A percentile compares a stretch with the other conserved stretches of the same genome.
Conservation (phyloP, 2,329 filamentous ascomycete genomes). For the Colletotrichum eleusines region DNA sequence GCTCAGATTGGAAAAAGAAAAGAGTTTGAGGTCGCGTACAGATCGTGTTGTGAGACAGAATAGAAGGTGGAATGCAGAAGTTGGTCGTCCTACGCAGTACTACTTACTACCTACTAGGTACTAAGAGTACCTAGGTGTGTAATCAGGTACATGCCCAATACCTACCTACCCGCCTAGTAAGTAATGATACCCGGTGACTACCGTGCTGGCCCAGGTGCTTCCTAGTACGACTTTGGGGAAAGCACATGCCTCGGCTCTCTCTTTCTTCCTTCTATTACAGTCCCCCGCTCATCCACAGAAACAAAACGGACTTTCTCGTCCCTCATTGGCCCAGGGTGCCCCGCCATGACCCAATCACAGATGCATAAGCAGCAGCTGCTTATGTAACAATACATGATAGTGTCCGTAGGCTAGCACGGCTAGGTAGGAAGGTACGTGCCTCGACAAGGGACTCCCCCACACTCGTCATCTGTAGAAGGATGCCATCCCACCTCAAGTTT, state of each 20-base stretch:
- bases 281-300: background rate
- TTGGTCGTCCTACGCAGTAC: too few relatives aligned
- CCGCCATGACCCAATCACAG: too few relatives aligned
- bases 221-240: too few relatives aligned
- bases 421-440: too few relatives aligned
- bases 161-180: too few relatives aligned
- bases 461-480: slow-evolving; percentile 18
- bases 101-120: too few relatives aligned
- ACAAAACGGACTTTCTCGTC: background rate
- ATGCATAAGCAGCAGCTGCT: too few relatives aligned
- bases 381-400: background rate
- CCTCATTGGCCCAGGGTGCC: slow-evolving; percentile 3
- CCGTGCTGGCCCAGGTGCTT: too few relatives aligned
- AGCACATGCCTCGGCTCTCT: slow-evolving; percentile 42
- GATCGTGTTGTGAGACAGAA: background rate
- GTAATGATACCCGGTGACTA: too few relatives aligned
- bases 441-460: slow-evolving; percentile 39
- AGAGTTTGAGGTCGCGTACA: background rate
- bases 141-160: too few relatives aligned
- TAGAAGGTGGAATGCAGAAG: background rate
- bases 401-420: too few relatives aligned
- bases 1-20: background rate
- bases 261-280: background rate
- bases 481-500: slow-evolving; percentile 1
- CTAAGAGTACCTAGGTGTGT: too few relatives aligned